Conservation (phyloP, 108 stramenopile genomes). For the Stephanodiscus triporus region DNA sequence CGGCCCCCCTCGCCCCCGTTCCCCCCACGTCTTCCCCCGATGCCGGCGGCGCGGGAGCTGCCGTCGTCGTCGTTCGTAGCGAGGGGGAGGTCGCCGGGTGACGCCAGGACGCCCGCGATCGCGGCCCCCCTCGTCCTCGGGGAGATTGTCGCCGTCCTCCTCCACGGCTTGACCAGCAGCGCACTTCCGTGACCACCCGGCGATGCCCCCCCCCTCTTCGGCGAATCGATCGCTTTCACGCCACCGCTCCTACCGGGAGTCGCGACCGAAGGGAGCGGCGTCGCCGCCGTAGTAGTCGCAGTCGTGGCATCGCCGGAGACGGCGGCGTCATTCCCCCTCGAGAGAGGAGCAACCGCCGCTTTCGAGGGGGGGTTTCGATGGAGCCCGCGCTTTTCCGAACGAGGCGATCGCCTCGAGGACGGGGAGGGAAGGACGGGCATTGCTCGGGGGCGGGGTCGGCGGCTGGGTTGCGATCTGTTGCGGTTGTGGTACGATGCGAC, state of each 20-base stretch:
- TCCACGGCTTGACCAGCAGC: not conserved
- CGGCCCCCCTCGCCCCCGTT: not conserved
- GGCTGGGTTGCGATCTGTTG: too few species aligned
- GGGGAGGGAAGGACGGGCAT: not conserved
- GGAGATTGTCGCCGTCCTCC: conserved; percentile 3
- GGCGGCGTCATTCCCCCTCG: not conserved
- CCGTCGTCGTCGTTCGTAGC: not conserved
- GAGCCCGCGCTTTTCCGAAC: not conserved
- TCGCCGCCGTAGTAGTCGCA: not conserved
- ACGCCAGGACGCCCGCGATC: conserved; percentile 9
- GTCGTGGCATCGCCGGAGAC: not conserved
- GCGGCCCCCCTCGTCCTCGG: conserved; percentile 15
- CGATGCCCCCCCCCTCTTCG: not conserved
- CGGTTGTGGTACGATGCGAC: too few species aligned
- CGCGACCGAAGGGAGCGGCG: not conserved
- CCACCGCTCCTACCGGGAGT: not conserved
- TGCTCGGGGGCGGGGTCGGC: too few species aligned
- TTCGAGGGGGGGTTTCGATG: not conserved
- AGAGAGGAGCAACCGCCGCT: not conserved
- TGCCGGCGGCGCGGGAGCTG: too few species aligned
- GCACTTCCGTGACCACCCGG: not conserved
- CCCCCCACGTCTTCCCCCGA: too few species aligned
- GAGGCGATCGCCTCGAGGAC: not conserved
- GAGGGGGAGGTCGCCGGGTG: not conserved
- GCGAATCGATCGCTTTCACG: not conserved